Evolutionary conservation across 305 asterid genomes (phyloP), one percentile per base, ranked within the genome.

Genomic region (Fraxinus greggii): DNA sequence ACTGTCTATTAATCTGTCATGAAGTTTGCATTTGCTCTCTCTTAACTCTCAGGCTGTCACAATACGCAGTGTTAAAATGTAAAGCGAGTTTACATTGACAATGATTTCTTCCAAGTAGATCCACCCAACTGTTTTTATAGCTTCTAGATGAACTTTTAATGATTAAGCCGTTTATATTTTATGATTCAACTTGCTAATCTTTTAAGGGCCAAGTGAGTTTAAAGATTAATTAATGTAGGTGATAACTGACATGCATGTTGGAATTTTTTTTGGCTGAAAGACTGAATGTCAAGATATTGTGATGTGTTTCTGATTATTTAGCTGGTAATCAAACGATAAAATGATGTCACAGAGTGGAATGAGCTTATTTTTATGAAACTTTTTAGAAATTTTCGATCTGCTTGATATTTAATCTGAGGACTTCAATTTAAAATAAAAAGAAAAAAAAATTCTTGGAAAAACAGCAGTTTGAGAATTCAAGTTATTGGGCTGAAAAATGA

Each of bases 1-100:
- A n/a, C 75, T 81, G 23, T 72, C 76, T 24, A 77, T 67, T 9
- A 67, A 77, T 40, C 45, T 7, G 26, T 70, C 54, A 48, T 80
- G 72, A 63, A 65, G 19, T 67, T 28, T 78, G 82, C 76, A 61
- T 15, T 81, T 33, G 21, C 76, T 23, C n/a, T 56, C 36, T 7
- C 19, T 51, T 29, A 8, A 69, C 75, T 56, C 69, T 76, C 10
- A 70, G 33, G 61, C 75, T 15, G 42, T 31, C 42, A 31, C 38
- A 69, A 69, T 65, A 65, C 0, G 12, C 40, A 29, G 40, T 69
- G 38, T 35, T 74, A 29, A 81, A 51, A 54, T 79, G 42, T 69
- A 59, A 42, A 38, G 77, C 61, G 35, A 19, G 45, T 13, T 72
- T 23, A 29, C 72, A 72, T 61, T 76, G 73, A 51, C 33, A 7